Conservation (phyloP, 2,329 filamentous ascomycete species). For the Calonectria pseudoturangicola region DNA sequence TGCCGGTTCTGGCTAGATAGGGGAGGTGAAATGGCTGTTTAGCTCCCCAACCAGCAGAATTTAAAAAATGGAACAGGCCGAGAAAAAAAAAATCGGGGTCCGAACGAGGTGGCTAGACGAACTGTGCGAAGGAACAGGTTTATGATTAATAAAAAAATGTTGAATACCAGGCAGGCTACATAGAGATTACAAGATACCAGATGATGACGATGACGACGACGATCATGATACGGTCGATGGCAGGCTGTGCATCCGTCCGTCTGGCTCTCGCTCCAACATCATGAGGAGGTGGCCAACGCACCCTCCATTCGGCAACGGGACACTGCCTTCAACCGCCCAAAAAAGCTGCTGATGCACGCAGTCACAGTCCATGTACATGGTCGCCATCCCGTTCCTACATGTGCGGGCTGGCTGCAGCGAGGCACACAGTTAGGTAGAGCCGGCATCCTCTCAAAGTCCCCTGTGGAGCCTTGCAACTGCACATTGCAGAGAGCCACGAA, state of each 20-base stretch:
- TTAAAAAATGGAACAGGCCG: slow-evolving; percentile 43
- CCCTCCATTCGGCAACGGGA: slow-evolving; percentile 23
- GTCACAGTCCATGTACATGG: no score
- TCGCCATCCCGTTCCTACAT: slow-evolving; percentile 1
- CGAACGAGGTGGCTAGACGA: slow-evolving; percentile 3
- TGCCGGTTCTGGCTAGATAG: slow-evolving; percentile 27
- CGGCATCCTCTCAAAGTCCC: slow-evolving; percentile 26
- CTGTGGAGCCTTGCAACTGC: slow-evolving; percentile 20
- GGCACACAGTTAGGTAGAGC: slow-evolving; percentile 9
- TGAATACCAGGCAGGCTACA: no score
- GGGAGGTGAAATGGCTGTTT: slow-evolving; percentile 31
- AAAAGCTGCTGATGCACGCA: slow-evolving; percentile 6
- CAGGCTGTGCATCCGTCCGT: slow-evolving; percentile 21
- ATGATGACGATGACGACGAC: slow-evolving; percentile 26
- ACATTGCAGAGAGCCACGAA: slow-evolving; percentile 31
- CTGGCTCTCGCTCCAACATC: background rate
- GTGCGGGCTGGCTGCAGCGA: slow-evolving; percentile 13
- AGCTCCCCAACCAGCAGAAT: slow-evolving; percentile 46
- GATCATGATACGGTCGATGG: slow-evolving; percentile 21
- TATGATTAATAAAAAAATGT: background rate
- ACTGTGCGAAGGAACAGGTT: background rate
- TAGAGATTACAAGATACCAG: background rate
- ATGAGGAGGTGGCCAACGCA: slow-evolving; percentile 38
- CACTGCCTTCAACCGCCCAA: background rate
- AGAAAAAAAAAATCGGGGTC: slow-evolving; percentile 43